phyloP scores from a whole-genome alignment of 352 stramenopile species.

The Pythium coloratum region DNA sequence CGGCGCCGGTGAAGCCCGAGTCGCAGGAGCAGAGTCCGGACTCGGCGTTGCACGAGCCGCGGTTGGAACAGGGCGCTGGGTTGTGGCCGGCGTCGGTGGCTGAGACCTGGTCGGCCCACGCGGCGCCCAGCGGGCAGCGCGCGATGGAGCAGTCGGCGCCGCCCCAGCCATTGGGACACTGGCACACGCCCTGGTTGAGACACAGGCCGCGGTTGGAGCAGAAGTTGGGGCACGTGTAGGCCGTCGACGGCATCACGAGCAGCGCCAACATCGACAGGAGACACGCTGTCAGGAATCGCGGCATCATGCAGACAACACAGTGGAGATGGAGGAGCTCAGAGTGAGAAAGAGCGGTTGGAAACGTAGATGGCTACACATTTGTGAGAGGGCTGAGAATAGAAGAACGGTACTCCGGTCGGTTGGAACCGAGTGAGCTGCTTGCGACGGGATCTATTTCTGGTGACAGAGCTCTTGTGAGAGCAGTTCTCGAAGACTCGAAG shows the following conservation, averaged over 20 bases:
- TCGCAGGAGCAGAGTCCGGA: conserved; percentile 66
- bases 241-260: not conserved
- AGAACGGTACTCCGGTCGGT: too few relatives aligned
- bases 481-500: too few relatives aligned
- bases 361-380: too few relatives aligned
- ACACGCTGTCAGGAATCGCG: not conserved
- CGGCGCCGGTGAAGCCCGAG: conserved; percentile 71
- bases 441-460: too few relatives aligned
- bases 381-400: too few relatives aligned
- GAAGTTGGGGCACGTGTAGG: conserved; percentile 67
- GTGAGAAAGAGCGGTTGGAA: not conserved
- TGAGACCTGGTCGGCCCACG: conserved; percentile 73
- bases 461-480: too few relatives aligned
- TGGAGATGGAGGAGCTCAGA: not conserved
- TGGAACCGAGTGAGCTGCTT: too few relatives aligned
- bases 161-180: conserved; percentile 46
- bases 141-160: conserved; percentile 69
- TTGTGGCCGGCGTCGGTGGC: conserved; percentile 77
- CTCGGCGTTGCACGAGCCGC: conserved; percentile 56
- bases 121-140: conserved; percentile 58
- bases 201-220: conserved; percentile 73
- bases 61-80: conserved; percentile 87
- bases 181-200: conserved; percentile 50
- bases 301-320: not conserved
- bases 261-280: conserved; percentile 12